Evolutionary conservation across 1,139 yeast species (phyloP).

Genomic region (Dujonia santamariae): DNA sequence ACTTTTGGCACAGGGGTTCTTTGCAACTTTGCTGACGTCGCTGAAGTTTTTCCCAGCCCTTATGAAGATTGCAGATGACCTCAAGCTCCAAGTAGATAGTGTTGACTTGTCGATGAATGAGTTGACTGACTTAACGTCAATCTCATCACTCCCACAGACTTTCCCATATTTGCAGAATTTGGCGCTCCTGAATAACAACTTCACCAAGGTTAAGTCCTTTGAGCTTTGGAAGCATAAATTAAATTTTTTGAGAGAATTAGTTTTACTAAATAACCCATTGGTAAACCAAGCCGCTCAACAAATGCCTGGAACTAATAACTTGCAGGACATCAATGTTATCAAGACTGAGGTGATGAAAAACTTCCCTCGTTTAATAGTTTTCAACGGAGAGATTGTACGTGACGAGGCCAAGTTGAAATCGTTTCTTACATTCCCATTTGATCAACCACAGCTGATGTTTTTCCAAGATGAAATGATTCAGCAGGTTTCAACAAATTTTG

Average conservation of each 20-base stretch:
- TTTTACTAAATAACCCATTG: conserved; percentile 78
- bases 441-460: conserved; percentile 47
- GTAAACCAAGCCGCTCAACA: conserved; percentile 20
- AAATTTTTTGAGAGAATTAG: conserved; percentile 67
- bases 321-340: conserved; percentile 41
- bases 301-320: too few relatives aligned
- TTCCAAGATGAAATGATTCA: conserved; percentile 80
- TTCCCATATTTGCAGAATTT: conserved; percentile 77
- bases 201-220: conserved; percentile 55
- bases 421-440: conserved; percentile 59
- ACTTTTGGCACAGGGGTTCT: conserved; percentile 61
- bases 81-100: conserved; percentile 59
- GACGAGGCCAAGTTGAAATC: conserved; percentile 60
- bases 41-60: conserved; percentile 90
- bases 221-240: conserved; percentile 82
- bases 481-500: conserved; percentile 67
- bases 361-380: conserved; percentile 75
- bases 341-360: conserved; percentile 62
- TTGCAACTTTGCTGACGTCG: conserved; percentile 54
- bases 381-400: conserved; percentile 77
- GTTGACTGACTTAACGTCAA: conserved; percentile 56
- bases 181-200: conserved; percentile 73
- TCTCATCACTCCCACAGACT: conserved; percentile 66
- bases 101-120: conserved; percentile 74
- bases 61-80: conserved; percentile 72